Evolutionary conservation across 331 rosid genomes (phyloP).

Genomic region (Pyrus hybrid): DNA sequence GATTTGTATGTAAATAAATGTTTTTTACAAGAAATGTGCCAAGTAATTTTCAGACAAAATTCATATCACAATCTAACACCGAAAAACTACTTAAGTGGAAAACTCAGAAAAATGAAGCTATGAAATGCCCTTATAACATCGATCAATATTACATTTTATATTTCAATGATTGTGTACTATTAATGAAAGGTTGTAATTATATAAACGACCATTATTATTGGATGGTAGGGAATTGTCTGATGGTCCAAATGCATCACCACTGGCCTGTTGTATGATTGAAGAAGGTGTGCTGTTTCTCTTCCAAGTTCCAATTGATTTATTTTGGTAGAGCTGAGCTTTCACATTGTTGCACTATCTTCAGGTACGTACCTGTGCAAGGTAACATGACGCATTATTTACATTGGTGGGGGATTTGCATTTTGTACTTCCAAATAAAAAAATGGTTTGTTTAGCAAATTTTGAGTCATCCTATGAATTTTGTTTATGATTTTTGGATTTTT

Average conservation of each 20-base stretch:
- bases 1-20: no score
- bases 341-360: conserved; percentile 8
- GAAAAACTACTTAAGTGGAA: background rate
- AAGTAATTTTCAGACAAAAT: background rate
- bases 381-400: no score
- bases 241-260: background rate
- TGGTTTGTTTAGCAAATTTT: no score
- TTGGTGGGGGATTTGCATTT: no score
- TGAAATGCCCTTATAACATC: background rate
- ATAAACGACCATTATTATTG: conserved; percentile 3
- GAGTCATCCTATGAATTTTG: no score
- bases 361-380: background rate
- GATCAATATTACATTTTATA: background rate
- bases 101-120: background rate
- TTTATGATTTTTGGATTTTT: no score
- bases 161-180: background rate
- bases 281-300: conserved; percentile 13
- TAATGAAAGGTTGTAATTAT: background rate
- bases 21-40: background rate
- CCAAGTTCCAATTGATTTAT: conserved; percentile 11
- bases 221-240: conserved; percentile 9
- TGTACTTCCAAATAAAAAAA: no score
- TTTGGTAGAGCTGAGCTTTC: conserved; percentile 23
- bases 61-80: background rate
- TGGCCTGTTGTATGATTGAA: conserved; percentile 4